These are phyloP conservation scores for Microdochium nivale DNA, from an alignment of 2,329 filamentous ascomycete species.

Conservation along the genomic window DNA sequence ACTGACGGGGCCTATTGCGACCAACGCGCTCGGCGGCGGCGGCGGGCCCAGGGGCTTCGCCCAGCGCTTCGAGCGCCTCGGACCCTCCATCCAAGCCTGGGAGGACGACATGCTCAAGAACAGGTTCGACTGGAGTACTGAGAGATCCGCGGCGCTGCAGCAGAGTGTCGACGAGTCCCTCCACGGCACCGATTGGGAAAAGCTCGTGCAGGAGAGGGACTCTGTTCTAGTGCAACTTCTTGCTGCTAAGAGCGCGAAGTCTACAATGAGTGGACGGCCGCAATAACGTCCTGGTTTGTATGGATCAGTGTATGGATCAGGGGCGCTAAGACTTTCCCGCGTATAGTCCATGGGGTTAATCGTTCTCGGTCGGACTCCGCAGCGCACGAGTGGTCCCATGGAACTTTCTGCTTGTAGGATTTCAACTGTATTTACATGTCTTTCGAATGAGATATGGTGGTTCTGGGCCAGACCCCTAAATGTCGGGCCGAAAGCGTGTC, in stretches of 20 bases:
- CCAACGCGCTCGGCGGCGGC: not conserved
- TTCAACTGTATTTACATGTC: too few species aligned
- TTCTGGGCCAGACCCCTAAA: too few species aligned
- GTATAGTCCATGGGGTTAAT: too few species aligned
- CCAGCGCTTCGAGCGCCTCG: not conserved
- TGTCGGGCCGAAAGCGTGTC: too few species aligned
- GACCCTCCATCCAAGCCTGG: not conserved
- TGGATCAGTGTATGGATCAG: too few species aligned
- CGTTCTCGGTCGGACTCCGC: too few species aligned
- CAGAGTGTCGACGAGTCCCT: not conserved
- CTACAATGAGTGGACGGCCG: too few species aligned
- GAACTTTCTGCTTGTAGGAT: too few species aligned
- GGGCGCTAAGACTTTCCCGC: too few species aligned
- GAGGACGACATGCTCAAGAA: not conserved
- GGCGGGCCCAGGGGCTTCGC: not conserved
- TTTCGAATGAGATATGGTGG: too few species aligned
- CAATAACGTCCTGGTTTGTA: too few species aligned
- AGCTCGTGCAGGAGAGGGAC: not conserved
- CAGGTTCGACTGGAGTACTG: not conserved
- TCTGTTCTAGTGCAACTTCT: not conserved
- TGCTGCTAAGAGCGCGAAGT: not conserved
- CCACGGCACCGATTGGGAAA: not conserved
- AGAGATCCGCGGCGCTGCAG: not conserved
- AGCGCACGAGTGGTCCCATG: too few species aligned
- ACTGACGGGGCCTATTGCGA: constrained; percentile 8